Conservation (phyloP, 2,329 filamentous ascomycete genomes). For the Cryoendolithus antarcticus region DNA sequence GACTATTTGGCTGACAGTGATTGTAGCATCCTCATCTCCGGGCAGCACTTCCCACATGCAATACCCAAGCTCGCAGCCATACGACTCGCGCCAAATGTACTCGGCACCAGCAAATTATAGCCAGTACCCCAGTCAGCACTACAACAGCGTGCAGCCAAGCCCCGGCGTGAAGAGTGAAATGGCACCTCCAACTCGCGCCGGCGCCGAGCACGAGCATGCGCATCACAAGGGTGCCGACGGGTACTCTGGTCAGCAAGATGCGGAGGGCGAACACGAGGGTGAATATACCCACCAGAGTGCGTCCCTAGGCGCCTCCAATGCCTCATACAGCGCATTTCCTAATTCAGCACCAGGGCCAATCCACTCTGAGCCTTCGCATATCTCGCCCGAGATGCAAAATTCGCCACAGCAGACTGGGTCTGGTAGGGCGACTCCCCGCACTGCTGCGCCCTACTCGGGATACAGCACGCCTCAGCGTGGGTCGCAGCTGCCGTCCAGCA, state of each 20-base stretch:
- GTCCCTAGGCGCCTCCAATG: conserved; percentile 58
- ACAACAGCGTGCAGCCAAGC: conserved; percentile 42
- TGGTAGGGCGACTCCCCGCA: conserved; percentile 75
- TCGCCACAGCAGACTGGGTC: conserved; percentile 74
- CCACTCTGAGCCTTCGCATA: conserved; percentile 59
- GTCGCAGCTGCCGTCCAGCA: conserved; percentile 56
- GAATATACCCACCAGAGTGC: conserved; percentile 77
- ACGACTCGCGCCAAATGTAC: conserved; percentile 74
- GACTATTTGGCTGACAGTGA: too few relatives aligned
- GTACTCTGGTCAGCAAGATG: conserved; percentile 36
- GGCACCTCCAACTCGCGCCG: conserved; percentile 58
- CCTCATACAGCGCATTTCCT: conserved; percentile 63
- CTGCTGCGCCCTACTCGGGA: conserved; percentile 50
- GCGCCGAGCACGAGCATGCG: conserved; percentile 50
- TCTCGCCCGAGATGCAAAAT: conserved; percentile 71
- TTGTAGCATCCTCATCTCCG: conserved; percentile 66
- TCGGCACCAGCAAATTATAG: conserved; percentile 46
- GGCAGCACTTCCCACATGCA: conserved; percentile 65
- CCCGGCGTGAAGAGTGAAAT: conserved; percentile 76
- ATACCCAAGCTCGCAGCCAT: conserved; percentile 59
- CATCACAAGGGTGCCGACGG: conserved; percentile 52
- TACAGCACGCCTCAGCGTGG: conserved; percentile 71
- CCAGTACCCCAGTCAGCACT: conserved; percentile 57
- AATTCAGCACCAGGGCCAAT: conserved; percentile 51
- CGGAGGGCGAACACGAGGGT: conserved; percentile 36